phyloP scores from a whole-genome alignment of 345 rosid species.

The Brassica rapa region DNA sequence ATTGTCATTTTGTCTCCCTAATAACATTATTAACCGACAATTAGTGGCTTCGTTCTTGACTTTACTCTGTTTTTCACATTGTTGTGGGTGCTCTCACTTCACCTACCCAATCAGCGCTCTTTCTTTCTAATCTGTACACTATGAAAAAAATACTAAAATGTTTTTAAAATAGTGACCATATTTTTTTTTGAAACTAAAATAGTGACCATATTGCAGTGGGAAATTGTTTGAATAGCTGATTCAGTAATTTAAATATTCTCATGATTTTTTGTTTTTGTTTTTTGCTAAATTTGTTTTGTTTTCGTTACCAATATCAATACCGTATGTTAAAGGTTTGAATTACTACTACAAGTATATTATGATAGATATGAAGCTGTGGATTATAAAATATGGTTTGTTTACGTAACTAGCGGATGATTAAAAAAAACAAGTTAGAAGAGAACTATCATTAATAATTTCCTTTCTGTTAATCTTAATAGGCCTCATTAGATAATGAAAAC shows the following conservation, averaged over 20 bases:
- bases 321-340: background rate
- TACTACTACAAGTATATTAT: background rate
- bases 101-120: slow-evolving; percentile 31
- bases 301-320: background rate
- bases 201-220: slow-evolving; percentile 22
- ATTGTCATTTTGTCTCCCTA: slow-evolving; percentile 10
- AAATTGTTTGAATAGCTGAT: slow-evolving; percentile 24
- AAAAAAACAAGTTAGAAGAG: background rate
- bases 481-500: slow-evolving; percentile 1
- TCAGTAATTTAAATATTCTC: background rate
- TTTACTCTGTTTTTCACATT: slow-evolving; percentile 25
- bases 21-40: slow-evolving; percentile 28
- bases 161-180: background rate
- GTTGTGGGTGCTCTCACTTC: slow-evolving; percentile 30
- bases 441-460: background rate
- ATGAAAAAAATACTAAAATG: background rate
- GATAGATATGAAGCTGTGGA: background rate
- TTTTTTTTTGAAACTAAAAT: background rate
- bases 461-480: background rate
- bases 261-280: background rate
- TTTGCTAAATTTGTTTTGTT: background rate
- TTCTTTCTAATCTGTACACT: slow-evolving; percentile 12
- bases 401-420: background rate
- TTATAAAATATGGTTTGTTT: background rate
- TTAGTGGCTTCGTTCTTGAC: slow-evolving; percentile 27